Evolutionary conservation across 2,329 filamentous ascomycete species (phyloP), one percentile per base, ranked within the genome.

Genomic region (Alternaria brassicicola): DNA sequence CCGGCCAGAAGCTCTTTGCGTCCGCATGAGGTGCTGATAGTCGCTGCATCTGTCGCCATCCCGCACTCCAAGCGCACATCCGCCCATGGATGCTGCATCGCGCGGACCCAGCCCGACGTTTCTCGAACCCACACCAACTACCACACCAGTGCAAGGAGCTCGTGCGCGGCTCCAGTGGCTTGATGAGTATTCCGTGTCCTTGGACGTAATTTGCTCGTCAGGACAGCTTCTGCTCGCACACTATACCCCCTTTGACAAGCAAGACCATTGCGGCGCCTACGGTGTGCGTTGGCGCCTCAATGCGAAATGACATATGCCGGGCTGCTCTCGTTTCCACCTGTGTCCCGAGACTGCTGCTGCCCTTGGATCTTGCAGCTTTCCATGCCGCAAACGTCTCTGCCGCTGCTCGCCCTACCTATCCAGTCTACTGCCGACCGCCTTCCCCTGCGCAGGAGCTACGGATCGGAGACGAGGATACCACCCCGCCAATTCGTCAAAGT

Each of bases 261-360:
- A 31, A 52, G 61, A 63, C 53, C 63, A 57, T 63, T 63, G 60
- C 64, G 56, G 63, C 55, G 66, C 66, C 62, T 66, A 62, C 67
- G 61, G 56, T 66, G 62, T 72, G 70, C 62, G 69, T 65, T 71
- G 71, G 70, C 71, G 64, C 57, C 62, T 60, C 59, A 49, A 66
- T 63, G 64, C 65, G 57, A 68, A 62, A 72, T 73, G 71, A 71
- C 70, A 73, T 73, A 61, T 67, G 65, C 63, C 67, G 62, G 30
- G 51, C 58, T 59, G 33, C 30, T 39, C 61, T 60, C 56, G 50
- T 62, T 62, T 62, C 63, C 66, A 61, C 58, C 58, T 52, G 51
- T 59, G 52, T 61, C 62, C 66, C 57, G 43, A 59, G 55, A 52
- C 43, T 51, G 53, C 41, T 52, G 33, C 52, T 59, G 62, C 63